phyloP scores from a whole-genome alignment of 2,329 filamentous ascomycete species.

The Malbranchea zuffiana region DNA sequence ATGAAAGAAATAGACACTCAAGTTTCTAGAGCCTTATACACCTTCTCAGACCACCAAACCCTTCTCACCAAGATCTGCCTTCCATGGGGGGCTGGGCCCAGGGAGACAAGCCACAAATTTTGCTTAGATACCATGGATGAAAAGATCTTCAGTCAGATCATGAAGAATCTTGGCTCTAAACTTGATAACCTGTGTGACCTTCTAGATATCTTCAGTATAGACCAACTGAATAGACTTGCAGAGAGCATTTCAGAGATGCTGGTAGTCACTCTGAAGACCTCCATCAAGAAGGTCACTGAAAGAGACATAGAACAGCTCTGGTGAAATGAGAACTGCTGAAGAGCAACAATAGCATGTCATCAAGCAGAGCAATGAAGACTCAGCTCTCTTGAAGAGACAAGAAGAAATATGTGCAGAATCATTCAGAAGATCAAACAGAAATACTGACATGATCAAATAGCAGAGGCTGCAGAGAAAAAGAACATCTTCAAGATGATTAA shows the following conservation, averaged over 20 bases:
- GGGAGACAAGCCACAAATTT: not conserved
- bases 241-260: not conserved
- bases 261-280: not conserved
- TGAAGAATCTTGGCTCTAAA: not conserved
- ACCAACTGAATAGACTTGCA: not conserved
- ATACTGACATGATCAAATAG: constrained; percentile 1
- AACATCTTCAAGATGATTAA: constrained; percentile 5
- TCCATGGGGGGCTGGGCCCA: not conserved
- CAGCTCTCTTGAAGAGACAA: not conserved
- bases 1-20: constrained; percentile 1
- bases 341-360: not conserved
- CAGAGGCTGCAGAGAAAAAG: constrained; percentile 1
- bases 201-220: not conserved
- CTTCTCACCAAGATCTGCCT: not conserved
- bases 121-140: not conserved
- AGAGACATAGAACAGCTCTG: not conserved
- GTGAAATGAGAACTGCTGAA: not conserved
- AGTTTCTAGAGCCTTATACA: not conserved
- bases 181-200: not conserved
- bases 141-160: not conserved
- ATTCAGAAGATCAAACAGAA: constrained; percentile 1
- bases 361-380: not conserved
- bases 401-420: not conserved
- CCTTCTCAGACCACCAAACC: constrained; percentile 1
- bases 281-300: not conserved